phyloP scores from a whole-genome alignment of 2,329 filamentous ascomycete genomes.

The Emydomyces testavorans region DNA sequence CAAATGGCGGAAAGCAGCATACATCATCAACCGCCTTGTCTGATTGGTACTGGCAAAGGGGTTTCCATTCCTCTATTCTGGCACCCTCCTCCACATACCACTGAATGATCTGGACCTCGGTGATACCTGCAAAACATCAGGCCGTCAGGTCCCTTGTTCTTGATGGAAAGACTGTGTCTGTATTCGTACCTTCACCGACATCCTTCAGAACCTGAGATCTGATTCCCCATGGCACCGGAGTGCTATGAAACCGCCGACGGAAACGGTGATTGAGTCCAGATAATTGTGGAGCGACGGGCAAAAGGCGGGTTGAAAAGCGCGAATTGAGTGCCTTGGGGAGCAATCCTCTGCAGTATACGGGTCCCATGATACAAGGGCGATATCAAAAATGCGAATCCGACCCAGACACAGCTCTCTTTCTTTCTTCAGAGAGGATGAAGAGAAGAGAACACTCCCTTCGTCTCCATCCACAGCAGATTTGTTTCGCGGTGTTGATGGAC shows the following conservation, averaged over 20 bases:
- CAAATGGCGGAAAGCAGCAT: conserved; percentile 10
- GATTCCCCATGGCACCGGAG: conserved; percentile 26
- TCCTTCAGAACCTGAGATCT: conserved; percentile 35
- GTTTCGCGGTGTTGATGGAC: conserved; percentile 7
- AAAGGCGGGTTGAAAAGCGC: conserved; percentile 21
- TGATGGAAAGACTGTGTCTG: not conserved
- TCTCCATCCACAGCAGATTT: conserved; percentile 3
- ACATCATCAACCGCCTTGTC: conserved; percentile 72
- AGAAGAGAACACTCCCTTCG: conserved; percentile 1
- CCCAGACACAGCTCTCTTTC: conserved; percentile 4
- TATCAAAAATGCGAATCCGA: not conserved
- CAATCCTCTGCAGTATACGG: conserved; percentile 23
- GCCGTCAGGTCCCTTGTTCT: not conserved
- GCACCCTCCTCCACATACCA: conserved; percentile 98
- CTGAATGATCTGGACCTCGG: conserved; percentile 97
- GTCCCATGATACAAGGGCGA: conserved; percentile 12
- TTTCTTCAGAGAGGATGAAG: conserved; percentile 4
- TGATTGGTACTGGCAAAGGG: conserved; percentile 93
- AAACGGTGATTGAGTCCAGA: conserved; percentile 10
- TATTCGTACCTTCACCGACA: conserved; percentile 33
- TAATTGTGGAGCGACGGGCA: conserved; percentile 18
- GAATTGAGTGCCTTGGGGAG: conserved; percentile 23
- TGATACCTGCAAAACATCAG: conserved; percentile 55
- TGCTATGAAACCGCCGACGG: conserved; percentile 29
- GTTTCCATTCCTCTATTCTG: conserved; percentile 93